Evolutionary conservation across 2,329 filamentous ascomycete genomes (phyloP).

Genomic region (Sporothrix sp.): DNA sequence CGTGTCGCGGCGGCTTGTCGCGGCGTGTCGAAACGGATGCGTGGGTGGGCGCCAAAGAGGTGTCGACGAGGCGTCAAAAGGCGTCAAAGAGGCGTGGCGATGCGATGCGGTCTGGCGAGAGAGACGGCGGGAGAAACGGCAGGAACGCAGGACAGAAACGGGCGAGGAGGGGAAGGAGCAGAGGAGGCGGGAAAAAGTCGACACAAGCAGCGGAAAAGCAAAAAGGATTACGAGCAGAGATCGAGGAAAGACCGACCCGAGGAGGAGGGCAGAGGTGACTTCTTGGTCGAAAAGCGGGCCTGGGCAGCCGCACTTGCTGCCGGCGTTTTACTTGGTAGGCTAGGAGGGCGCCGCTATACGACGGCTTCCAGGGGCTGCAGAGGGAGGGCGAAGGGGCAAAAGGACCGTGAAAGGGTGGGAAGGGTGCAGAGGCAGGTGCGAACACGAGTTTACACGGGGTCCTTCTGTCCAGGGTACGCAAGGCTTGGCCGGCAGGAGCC

Average conservation of each 20-base stretch:
- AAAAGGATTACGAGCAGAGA: neutral
- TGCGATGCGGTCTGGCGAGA: neutral
- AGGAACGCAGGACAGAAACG: neutral
- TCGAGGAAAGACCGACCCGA: neutral
- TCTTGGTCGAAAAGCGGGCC: slow-evolving; percentile 5
- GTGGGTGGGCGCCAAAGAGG: no score
- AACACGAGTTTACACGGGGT: no score
- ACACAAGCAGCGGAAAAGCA: neutral
- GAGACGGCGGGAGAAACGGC: neutral
- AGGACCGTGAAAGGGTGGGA: no score
- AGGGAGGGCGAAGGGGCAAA: neutral
- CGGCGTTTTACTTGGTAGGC: no score
- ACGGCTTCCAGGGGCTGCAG: slow-evolving; percentile 7
- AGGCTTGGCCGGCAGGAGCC: slow-evolving; percentile 1
- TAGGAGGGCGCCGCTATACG: slow-evolving; percentile 10
- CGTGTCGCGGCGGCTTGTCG: neutral
- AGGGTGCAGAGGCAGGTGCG: no score
- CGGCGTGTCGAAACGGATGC: no score
- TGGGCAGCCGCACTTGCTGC: slow-evolving; percentile 10
- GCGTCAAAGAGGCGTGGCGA: neutral
- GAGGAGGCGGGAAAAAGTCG: neutral
- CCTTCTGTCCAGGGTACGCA: slow-evolving; percentile 6
- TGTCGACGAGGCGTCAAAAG: no score
- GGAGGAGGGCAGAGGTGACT: neutral
- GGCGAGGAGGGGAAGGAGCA: neutral